Base-by-base conservation (phyloP, 2,329 filamentous ascomycete species). In the Aureobasidium sp. region DNA sequence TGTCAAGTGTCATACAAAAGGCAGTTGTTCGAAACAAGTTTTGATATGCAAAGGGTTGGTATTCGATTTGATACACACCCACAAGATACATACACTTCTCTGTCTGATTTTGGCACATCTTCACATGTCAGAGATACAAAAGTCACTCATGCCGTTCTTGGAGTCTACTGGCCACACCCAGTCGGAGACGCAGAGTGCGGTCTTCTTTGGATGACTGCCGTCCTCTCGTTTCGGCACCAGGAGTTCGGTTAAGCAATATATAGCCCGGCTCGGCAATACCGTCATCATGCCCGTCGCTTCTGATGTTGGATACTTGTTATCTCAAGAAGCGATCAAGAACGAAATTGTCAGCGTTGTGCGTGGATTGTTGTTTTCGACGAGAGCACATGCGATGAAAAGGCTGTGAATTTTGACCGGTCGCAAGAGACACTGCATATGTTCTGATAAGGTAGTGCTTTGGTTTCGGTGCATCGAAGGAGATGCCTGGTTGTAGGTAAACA, bases 111-210 rank as follows among this genome's bases (percentile, higher is more conserved):
- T 37, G 41, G 36, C 41, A 22, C 31, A 25, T 20, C 36, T 45
- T 57, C 53, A 45, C 53, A 57, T 57, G 53, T 57, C 39, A 45
- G 41, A 45, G 39, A 36, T 56, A 56, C 34, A 41, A 39, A 14
- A 4, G 5, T 27, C 22, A 15, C 42, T 15, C 47, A 51, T 22
- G 17, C 12, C 2, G 2, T 9, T 41, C 20, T 15, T 37, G 12
- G 11, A 39, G 20, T 14, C 49, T 53, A n/a, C 25, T 17, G 4
- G 17, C 22, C 29, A 27, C 22, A 9, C 3, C 9, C 49, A 41
- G 34, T 20, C 51, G 49, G 20, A 51, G n/a, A 14, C 37, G 9
- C 14, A n/a, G n/a, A 25, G 22, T 37, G 20, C 6, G 20, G 14
- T 53, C n/a, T 27, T 15, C 22, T 25, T 39, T 25, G 22, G 9